Percentiles rank a stretch among this genome's conserved stretches.
These are phyloP conservation scores for Quercus gilva DNA, from an alignment of 306 rosid genomes.

Conservation along the genomic window DNA sequence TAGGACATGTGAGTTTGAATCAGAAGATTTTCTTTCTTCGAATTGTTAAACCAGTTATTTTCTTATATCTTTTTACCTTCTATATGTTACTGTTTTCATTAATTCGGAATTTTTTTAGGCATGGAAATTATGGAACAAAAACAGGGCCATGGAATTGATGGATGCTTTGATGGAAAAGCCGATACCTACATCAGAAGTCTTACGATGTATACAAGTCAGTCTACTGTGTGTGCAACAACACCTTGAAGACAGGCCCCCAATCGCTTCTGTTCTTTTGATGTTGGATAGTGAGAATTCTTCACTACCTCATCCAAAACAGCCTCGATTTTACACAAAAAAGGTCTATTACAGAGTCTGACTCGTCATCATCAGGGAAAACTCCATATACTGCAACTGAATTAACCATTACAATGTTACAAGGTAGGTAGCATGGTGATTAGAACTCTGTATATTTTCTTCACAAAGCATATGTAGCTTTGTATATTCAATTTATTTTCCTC, in stretches of 20 bases:
- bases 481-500: no score
- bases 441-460: no score
- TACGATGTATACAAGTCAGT: constrained; percentile 47
- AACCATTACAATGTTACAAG: no score
- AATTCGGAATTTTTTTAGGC: constrained; percentile 33
- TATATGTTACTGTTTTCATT: not conserved
- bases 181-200: constrained; percentile 6
- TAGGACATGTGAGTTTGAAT: constrained; percentile 41
- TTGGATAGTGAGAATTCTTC: no score
- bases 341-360: no score
- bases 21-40: not conserved
- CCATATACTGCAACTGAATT: no score
- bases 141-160: constrained; percentile 33
- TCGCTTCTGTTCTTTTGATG: constrained; percentile 42
- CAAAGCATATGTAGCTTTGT: no score
- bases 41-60: not conserved
- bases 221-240: constrained; percentile 46
- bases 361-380: no score
- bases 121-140: constrained; percentile 63
- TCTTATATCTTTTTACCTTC: not conserved
- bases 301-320: no score
- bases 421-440: no score
- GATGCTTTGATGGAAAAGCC: constrained; percentile 37
- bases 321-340: no score
- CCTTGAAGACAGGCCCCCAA: constrained; percentile 54